phyloP scores from a whole-genome alignment of 2,329 filamentous ascomycete species.

The Akanthomyces uredinophilus region DNA sequence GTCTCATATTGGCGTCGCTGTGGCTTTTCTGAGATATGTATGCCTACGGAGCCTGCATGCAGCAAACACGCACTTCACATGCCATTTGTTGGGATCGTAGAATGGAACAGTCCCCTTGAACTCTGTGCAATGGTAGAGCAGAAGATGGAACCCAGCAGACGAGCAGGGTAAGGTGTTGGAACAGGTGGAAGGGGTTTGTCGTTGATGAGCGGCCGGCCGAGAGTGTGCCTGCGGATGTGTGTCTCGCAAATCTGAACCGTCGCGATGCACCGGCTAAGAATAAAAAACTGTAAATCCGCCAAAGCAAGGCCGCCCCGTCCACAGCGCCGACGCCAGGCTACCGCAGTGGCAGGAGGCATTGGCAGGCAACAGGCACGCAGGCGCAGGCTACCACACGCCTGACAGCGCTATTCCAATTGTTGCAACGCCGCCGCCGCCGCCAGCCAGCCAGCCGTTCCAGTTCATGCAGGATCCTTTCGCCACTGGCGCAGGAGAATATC shows the following conservation, averaged over 20 bases:
- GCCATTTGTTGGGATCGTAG: neutral
- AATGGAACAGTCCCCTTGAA: neutral
- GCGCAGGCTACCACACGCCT: neutral
- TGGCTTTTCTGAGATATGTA: conserved; percentile 10
- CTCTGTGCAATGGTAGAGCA: neutral
- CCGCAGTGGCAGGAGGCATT: no score
- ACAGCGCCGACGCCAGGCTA: neutral
- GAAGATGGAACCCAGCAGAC: neutral
- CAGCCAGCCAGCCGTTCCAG: conserved; percentile 2
- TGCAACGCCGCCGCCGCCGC: neutral
- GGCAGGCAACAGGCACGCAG: neutral
- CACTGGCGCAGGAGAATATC: conserved; percentile 10
- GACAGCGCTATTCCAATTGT: neutral
- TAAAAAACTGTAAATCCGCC: neutral
- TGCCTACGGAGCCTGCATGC: neutral
- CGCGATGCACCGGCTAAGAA: neutral
- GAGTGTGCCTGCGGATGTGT: neutral
- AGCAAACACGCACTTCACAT: conserved; percentile 1
- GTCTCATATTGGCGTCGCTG: neutral
- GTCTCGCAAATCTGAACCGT: neutral
- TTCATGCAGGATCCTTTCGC: conserved; percentile 12
- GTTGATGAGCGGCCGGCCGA: neutral
- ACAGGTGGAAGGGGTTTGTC: neutral
- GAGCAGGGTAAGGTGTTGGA: neutral
- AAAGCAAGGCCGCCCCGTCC: neutral